Evolutionary conservation across 129 eudicot species (phyloP).

Genomic region (Silybum marianum): DNA sequence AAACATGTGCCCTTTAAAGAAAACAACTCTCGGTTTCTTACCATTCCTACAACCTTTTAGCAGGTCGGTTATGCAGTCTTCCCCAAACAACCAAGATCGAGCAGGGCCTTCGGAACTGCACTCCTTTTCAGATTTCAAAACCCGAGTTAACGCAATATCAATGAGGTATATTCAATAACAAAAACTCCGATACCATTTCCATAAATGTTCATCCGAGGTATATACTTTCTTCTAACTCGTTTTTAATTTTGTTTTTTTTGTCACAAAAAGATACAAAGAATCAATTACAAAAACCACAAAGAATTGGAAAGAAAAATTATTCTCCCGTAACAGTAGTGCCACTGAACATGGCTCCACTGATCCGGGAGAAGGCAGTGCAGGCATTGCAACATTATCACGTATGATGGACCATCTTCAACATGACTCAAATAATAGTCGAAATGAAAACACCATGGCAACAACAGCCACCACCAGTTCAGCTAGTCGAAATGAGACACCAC

Average conservation of each 20-base stretch:
- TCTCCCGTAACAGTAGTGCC: conserved; percentile 61
- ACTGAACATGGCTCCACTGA: conserved; percentile 54
- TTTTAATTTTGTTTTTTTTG: background rate
- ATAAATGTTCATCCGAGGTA: background rate
- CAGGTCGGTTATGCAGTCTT: conserved; percentile 61
- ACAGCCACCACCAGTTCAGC: conserved; percentile 15
- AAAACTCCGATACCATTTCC: background rate
- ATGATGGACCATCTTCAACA: conserved; percentile 82
- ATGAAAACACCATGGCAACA: background rate
- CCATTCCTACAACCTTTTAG: conserved; percentile 14
- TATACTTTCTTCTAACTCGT: background rate
- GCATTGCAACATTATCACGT: conserved; percentile 58
- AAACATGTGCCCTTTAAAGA: no score
- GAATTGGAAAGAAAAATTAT: conserved; percentile 91
- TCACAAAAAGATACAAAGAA: conserved; percentile 70
- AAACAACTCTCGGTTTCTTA: background rate
- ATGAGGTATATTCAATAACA: conserved; percentile 49
- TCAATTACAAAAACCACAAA: conserved; percentile 86
- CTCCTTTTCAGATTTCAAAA: conserved; percentile 79
- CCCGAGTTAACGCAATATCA: conserved; percentile 77
- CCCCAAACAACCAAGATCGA: conserved; percentile 68
- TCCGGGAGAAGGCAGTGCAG: conserved; percentile 56
- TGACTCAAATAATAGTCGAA: background rate
- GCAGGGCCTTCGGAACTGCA: conserved; percentile 90
- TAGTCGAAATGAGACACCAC: conserved; percentile 16